phyloP scores from a whole-genome alignment of 805 yeast species.

The Zygosaccharomyces kombuchaensis region DNA sequence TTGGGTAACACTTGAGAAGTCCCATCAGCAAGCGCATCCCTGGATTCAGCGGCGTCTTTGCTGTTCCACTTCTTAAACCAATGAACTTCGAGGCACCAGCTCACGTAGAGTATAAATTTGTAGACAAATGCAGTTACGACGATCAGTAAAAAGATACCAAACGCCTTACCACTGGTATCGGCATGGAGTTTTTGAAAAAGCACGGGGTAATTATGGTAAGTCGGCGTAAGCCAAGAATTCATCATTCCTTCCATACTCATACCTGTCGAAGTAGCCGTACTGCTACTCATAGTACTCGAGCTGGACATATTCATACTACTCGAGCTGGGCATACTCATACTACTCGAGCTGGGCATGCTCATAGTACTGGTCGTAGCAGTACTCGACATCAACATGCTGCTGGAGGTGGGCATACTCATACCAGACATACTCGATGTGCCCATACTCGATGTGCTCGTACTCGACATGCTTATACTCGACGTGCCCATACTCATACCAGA shows the following conservation, averaged over 20 bases:
- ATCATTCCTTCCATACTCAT: conserved; percentile 38
- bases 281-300: conserved; percentile 7
- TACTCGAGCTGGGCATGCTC: conserved; percentile 5
- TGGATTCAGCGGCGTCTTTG: conserved; percentile 11
- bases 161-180: conserved; percentile 52
- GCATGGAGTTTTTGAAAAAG: conserved; percentile 55
- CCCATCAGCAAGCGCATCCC: conserved; percentile 3
- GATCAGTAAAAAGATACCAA: conserved; percentile 65
- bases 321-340: conserved; percentile 8
- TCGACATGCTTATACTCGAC: conserved; percentile 14
- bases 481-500: conserved; percentile 7
- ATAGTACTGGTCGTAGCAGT: conserved; percentile 9
- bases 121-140: conserved; percentile 56
- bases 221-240: conserved; percentile 55
- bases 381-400: conserved; percentile 13
- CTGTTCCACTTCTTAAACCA: conserved; percentile 48
- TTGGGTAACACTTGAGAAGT: conserved; percentile 23
- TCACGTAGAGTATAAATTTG: conserved; percentile 54
- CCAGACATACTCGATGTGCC: conserved; percentile 19
- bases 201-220: conserved; percentile 55
- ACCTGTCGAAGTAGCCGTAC: conserved; percentile 4
- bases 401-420: conserved; percentile 5
- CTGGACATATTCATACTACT: conserved; percentile 13
- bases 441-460: conserved; percentile 13
- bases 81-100: conserved; percentile 61